Evolutionary conservation across 345 rosid species (phyloP), one percentile per base, ranked within the genome.

Genomic region (Euphorbia tirucalli): DNA sequence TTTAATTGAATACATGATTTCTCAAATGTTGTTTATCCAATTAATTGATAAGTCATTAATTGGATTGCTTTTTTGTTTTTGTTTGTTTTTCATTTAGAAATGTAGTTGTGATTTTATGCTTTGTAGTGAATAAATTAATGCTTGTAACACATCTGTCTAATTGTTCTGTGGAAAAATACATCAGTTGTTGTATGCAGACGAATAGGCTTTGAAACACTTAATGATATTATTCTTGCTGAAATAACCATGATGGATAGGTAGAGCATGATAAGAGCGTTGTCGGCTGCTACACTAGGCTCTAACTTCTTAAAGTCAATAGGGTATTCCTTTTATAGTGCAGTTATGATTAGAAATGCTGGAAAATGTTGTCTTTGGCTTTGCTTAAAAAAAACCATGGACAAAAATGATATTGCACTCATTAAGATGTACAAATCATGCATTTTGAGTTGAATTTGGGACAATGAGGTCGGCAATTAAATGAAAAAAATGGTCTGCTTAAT

Each of bases 1-100:
- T 63, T 19, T n/a, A 39, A 9, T 39, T 11, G 24, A 10, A 64
- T 59, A 11, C n/a, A 30, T 24, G 56, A 7, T 65, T 25, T 43
- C 4, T 3, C 21, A 48, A 65, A 25, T n/a, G 3, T 43, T 65
- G 55, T 19, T 15, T 15, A 48, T 65, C 22, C 44, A 27, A 48
- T 65, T 58, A 43, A 30, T 19, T 71, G 43, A 35, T 28, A 49
- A 71, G 25, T 11, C 55, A 43, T 70, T 58, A 19, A 41, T 37
- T 11, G 54, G 50, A n/a, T 46, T 2, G 25, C 55, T 3, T 37
- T 54, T 73, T 61, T 56, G 73, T 64, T 24, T 1, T 11, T 39
- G 30, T 48, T 22, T 39, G 35, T 18, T 31, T 18, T 35, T n/a
- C 19, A 59, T 59, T 61, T 31, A 18, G 10, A 35, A 18, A 61